Evolutionary conservation across 805 yeast genomes (phyloP).

Genomic region (Pichia eremophila): DNA sequence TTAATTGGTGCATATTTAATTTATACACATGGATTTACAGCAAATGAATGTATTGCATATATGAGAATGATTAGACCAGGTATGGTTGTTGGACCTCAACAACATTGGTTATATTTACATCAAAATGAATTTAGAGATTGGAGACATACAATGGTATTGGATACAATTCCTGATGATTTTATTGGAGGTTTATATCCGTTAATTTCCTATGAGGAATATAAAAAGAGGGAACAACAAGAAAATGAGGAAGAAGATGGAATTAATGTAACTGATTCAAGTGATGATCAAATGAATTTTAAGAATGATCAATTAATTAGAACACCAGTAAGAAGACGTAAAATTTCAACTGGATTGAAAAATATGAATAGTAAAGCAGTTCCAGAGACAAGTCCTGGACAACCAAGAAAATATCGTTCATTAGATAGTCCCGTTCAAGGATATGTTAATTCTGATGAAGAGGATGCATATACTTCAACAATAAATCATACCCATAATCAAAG

Average conservation of each 20-base stretch:
- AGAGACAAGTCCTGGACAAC: conserved; percentile 92
- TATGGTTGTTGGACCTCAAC: conserved; percentile 99
- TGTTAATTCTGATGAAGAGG: conserved; percentile 29
- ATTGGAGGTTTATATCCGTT: conserved; percentile 63
- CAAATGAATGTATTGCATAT: conserved; percentile 91
- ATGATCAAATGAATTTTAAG: conserved; percentile 19
- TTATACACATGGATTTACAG: conserved; percentile 94
- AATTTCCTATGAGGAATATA: conserved; percentile 52
- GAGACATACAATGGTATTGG: conserved; percentile 83
- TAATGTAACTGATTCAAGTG: conserved; percentile 13
- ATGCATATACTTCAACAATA: conserved; percentile 14
- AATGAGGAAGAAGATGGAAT: conserved; percentile 15
- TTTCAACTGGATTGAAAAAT: conserved; percentile 55
- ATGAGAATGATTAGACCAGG: conserved; percentile 97
- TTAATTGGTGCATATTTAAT: conserved; percentile 94
- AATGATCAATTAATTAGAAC: conserved; percentile 43
- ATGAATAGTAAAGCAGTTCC: conserved; percentile 66
- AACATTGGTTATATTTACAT: conserved; percentile 95
- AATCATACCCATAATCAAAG: conserved; percentile 8
- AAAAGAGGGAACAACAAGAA: conserved; percentile 31
- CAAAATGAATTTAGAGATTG: conserved; percentile 95
- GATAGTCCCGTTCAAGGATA: conserved; percentile 23
- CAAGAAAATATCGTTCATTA: conserved; percentile 55
- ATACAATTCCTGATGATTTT: conserved; percentile 52
- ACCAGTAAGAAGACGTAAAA: conserved; percentile 62